These are phyloP conservation scores for Syncephalis fuscata DNA, from an alignment of 371 early-diverging fungal genomes.

Conservation along the genomic window DNA sequence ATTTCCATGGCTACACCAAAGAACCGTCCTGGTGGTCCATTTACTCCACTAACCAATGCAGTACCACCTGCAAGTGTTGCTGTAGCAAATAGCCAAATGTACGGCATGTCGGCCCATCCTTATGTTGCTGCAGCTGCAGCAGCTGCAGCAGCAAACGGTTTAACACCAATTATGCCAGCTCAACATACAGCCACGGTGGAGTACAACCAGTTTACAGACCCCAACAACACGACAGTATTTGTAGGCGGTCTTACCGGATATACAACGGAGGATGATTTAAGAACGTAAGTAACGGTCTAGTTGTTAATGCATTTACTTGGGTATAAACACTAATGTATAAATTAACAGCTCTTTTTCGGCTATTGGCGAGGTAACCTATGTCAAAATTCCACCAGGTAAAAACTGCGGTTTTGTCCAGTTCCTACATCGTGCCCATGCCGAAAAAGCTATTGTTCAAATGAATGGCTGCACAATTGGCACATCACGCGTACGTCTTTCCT, in stretches of 20 bases:
- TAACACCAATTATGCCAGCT: slow-evolving; percentile 15
- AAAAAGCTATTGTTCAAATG: slow-evolving; percentile 73
- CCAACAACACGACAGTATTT: slow-evolving; percentile 88
- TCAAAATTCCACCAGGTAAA: slow-evolving; percentile 84
- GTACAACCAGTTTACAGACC: slow-evolving; percentile 25
- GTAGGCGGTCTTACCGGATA: slow-evolving; percentile 74
- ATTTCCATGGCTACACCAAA: slow-evolving; percentile 77
- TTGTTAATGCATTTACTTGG: background rate
- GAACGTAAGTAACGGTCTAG: slow-evolving; percentile 10
- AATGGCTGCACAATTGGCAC: slow-evolving; percentile 67
- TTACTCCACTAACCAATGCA: no score
- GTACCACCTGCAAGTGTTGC: background rate
- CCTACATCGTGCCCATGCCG: slow-evolving; percentile 62
- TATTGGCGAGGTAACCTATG: slow-evolving; percentile 78
- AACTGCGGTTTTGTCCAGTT: slow-evolving; percentile 91
- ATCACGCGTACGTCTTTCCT: slow-evolving; percentile 72
- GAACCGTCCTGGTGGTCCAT: slow-evolving; percentile 12
- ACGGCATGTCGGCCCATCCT: slow-evolving; percentile 4
- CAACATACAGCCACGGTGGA: slow-evolving; percentile 8
- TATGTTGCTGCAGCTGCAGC: slow-evolving; percentile 14
- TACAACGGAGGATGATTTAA: slow-evolving; percentile 69
- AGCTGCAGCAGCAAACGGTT: slow-evolving; percentile 17
- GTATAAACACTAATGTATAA: background rate
- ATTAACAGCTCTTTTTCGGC: slow-evolving; percentile 37
- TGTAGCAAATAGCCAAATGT: slow-evolving; percentile 4